phyloP scores from a whole-genome alignment of 805 yeast genomes.

The Cyberlindnera mycetangii region DNA sequence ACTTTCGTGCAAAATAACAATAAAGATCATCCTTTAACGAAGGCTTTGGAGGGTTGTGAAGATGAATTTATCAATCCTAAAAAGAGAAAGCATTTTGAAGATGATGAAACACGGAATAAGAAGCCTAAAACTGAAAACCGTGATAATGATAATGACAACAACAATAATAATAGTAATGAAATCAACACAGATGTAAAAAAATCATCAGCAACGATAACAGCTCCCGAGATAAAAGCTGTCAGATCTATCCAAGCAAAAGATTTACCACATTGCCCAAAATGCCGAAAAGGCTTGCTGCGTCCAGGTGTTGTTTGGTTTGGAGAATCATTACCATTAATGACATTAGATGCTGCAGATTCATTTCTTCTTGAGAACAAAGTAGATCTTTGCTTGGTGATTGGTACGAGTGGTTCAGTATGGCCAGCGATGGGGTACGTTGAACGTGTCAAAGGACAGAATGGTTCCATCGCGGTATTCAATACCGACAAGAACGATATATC shows the following conservation, averaged over 20 bases:
- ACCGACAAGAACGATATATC: conserved; percentile 54
- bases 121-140: background rate
- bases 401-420: conserved; percentile 83
- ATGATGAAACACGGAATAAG: background rate
- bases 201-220: conserved; percentile 22
- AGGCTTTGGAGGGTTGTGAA: conserved; percentile 43
- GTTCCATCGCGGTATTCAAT: conserved; percentile 81
- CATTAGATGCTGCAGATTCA: conserved; percentile 65
- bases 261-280: conserved; percentile 75
- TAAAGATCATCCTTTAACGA: conserved; percentile 56
- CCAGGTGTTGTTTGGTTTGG: conserved; percentile 97
- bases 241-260: conserved; percentile 46
- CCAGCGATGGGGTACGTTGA: conserved; percentile 93
- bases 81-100: conserved; percentile 10
- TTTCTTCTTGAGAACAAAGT: conserved; percentile 53
- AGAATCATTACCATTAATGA: conserved; percentile 69
- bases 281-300: conserved; percentile 62
- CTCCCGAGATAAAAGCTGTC: conserved; percentile 48
- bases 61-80: conserved; percentile 30
- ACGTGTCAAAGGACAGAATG: conserved; percentile 67
- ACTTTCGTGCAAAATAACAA: conserved; percentile 53
- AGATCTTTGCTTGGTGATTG: conserved; percentile 78
- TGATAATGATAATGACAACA: background rate
- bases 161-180: background rate
- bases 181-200: background rate